Conservation (phyloP, 1,139 yeast genomes). For the Candida sp. region DNA sequence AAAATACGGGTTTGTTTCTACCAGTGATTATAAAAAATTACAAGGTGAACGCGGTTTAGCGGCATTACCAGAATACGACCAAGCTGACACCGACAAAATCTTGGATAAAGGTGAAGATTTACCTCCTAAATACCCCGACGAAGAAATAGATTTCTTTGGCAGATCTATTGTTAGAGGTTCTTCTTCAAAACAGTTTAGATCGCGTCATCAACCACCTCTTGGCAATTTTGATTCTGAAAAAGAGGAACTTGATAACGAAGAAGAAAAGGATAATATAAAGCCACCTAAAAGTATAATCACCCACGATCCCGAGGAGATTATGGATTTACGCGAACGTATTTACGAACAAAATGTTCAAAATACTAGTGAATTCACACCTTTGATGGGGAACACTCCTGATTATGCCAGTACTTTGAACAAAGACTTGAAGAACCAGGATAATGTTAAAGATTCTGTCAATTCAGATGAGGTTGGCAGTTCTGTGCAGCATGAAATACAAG, state of each 20-base stretch:
- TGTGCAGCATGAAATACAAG: background rate
- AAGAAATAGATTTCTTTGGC: slow-evolving; percentile 66
- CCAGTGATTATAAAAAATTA: slow-evolving; percentile 44
- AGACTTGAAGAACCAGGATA: background rate
- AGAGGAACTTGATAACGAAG: slow-evolving; percentile 10
- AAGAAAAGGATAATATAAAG: slow-evolving; percentile 14
- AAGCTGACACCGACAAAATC: slow-evolving; percentile 36
- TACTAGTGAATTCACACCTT: slow-evolving; percentile 10
- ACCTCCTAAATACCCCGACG: slow-evolving; percentile 67
- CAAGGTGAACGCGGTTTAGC: slow-evolving; percentile 45
- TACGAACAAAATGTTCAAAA: slow-evolving; percentile 27
- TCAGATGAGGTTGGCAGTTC: background rate
- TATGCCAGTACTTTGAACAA: background rate
- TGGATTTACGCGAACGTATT: slow-evolving; percentile 35
- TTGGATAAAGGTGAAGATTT: slow-evolving; percentile 71
- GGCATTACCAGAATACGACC: slow-evolving; percentile 36
- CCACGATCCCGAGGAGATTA: slow-evolving; percentile 35
- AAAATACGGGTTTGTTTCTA: slow-evolving; percentile 85
- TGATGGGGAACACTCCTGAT: slow-evolving; percentile 3
- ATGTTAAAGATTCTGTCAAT: background rate
- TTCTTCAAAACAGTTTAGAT: slow-evolving; percentile 17
- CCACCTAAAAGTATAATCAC: slow-evolving; percentile 19
- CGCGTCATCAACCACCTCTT: slow-evolving; percentile 8
- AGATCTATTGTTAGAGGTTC: slow-evolving; percentile 25
- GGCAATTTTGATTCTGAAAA: slow-evolving; percentile 8